Evolutionary conservation across 202 grass and related monocot species (phyloP).

Genomic region (Setaria italica): DNA sequence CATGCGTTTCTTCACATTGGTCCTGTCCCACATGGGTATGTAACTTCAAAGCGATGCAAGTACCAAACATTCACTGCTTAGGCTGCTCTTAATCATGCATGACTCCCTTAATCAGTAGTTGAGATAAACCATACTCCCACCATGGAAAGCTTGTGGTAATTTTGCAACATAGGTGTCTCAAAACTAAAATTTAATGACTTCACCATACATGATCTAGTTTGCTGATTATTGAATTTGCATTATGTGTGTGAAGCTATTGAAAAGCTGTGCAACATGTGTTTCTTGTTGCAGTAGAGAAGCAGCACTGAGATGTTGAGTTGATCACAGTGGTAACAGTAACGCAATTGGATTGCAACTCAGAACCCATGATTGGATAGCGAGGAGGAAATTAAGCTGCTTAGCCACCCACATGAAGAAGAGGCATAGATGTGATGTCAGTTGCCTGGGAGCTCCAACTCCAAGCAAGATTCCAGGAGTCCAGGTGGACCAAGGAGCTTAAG

Average conservation of each 20-base stretch:
- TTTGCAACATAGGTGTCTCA: neutral
- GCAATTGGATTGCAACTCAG: neutral
- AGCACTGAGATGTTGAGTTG: neutral
- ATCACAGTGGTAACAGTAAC: neutral
- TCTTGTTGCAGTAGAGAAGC: neutral
- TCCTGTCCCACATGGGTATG: neutral
- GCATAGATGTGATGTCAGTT: neutral
- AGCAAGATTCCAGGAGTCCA: neutral
- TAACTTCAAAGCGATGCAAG: neutral
- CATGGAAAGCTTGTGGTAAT: neutral
- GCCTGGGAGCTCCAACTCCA: constrained; percentile 9
- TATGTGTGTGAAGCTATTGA: neutral
- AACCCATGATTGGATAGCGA: neutral
- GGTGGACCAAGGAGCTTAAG: neutral
- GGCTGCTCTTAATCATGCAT: neutral
- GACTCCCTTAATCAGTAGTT: neutral
- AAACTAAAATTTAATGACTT: neutral
- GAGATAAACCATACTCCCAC: neutral
- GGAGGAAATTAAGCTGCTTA: neutral
- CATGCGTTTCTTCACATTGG: neutral
- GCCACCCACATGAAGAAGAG: neutral
- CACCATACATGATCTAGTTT: neutral
- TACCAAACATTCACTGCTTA: neutral
- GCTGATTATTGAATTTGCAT: neutral
- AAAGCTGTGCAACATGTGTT: neutral